phyloP scores from a whole-genome alignment of 768 basidiomycete species.

The Kwoniella sp. region DNA sequence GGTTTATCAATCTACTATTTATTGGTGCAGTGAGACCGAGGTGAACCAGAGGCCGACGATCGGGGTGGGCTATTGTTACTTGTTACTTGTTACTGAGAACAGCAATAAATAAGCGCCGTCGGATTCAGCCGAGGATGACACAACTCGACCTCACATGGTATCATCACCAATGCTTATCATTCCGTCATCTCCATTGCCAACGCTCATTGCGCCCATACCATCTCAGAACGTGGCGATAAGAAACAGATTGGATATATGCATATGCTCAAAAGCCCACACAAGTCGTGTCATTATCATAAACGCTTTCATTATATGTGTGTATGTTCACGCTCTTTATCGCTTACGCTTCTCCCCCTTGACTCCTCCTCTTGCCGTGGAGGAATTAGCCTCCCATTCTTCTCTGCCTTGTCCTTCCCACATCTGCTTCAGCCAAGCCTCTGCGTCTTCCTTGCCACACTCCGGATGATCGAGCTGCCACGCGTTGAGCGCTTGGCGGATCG shows the following conservation, averaged over 20 bases:
- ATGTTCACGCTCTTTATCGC: conserved; percentile 1
- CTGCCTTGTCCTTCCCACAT: conserved; percentile 35
- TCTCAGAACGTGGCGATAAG: not conserved
- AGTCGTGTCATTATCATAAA: not conserved
- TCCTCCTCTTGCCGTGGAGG: conserved; percentile 14
- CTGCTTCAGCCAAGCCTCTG: conserved; percentile 66
- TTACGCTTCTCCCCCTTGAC: conserved; percentile 29
- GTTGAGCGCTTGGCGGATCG: conserved; percentile 67
- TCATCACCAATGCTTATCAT: not conserved
- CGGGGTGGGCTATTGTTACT: not conserved
- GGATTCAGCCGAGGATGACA: conserved; percentile 4
- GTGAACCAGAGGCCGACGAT: not conserved
- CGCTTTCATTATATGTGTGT: not conserved
- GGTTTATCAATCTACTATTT: too few species aligned
- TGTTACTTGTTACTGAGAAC: not conserved
- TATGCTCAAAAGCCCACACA: not conserved
- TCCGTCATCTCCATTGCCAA: not conserved
- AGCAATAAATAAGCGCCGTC: not conserved
- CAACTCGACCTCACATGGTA: not conserved
- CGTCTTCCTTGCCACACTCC: conserved; percentile 66
- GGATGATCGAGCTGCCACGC: conserved; percentile 88
- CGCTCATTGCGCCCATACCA: too few species aligned
- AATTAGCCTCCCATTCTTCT: conserved; percentile 34
- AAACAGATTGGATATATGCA: not conserved
- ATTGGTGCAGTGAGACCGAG: too few species aligned